Base-by-base conservation (phyloP, 1,139 yeast species). In the Spencermartinsiella ligniputridi region DNA sequence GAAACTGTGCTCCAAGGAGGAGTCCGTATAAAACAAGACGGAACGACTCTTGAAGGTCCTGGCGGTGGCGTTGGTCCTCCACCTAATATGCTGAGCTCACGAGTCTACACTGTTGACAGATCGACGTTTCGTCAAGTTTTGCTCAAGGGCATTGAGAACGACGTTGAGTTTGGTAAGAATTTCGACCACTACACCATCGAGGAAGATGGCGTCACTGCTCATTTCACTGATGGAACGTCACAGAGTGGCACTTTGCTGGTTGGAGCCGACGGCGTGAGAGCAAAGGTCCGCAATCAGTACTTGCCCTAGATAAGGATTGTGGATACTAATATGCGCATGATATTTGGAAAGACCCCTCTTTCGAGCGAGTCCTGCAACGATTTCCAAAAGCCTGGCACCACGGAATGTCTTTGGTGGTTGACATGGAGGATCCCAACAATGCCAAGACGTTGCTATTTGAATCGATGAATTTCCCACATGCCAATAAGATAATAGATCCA, bases 251-350 rank as follows among this genome's bases (percentile, higher is more conserved):
- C 37, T 8, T 15, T 39, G 20, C 30, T 39, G 3, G 29, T 39
- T 13, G 42, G 42, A 21, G 42, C 42, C 6, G 42, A 39, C 21
- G 42, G 42, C 11, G 25, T 30, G n/a, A 5, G 38, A 2, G 32
- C 42, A 15, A 9, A 18, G 22, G 32, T 39, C 18, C 35, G 42
- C 9, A 19, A 33, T 13, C 42, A 39, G 15, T 19, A 33, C 11
- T 18, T 39, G 13, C 42, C 42, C 2, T 11, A 19, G n/a, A 20
- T 24, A 12, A 17, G 17, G 13, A 20, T 16, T 20, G 3, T 32
- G 21, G 42, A 39, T 24, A 39, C 42, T 4, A 38, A 33, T 19
- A 30, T 29, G 36, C 17, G 37, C 13, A 17, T 39, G 13, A 33
- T 39, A 18, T 39, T 33, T 19, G 42, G 42, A 3, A 39, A 39